Evolutionary conservation across 83 land plant species (phyloP).

Genomic region (Isoetes engelmannii): DNA sequence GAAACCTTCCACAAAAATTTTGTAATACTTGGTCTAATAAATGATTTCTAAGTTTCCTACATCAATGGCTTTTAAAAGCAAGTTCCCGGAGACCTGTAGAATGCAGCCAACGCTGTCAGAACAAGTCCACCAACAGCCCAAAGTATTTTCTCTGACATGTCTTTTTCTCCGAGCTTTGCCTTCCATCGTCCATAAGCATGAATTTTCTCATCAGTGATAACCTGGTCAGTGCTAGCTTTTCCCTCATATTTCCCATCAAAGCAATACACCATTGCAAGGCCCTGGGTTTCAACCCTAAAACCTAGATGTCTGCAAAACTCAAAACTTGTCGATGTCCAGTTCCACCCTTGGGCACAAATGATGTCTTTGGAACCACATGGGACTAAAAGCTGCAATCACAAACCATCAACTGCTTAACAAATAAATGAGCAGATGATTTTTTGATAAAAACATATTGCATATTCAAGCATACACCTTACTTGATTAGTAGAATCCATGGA

Average conservation of each 20-base stretch:
- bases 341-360: slow-evolving; percentile 66
- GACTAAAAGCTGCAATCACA: slow-evolving; percentile 47
- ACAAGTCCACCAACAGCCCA: slow-evolving; percentile 92
- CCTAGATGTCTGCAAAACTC: slow-evolving; percentile 71
- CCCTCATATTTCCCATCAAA: slow-evolving; percentile 70
- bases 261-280: slow-evolving; percentile 38
- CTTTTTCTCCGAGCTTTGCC: slow-evolving; percentile 15
- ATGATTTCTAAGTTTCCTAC: neutral
- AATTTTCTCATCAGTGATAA: slow-evolving; percentile 8
- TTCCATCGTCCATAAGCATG: slow-evolving; percentile 2
- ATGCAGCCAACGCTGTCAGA: slow-evolving; percentile 65
- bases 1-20: no score
- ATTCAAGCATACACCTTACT: slow-evolving; percentile 27
- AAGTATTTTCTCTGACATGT: slow-evolving; percentile 43
- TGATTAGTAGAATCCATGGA: slow-evolving; percentile 55
- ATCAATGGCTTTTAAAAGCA: neutral
- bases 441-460: neutral
- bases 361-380: slow-evolving; percentile 79
- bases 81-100: slow-evolving; percentile 38
- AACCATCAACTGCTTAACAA: neutral
- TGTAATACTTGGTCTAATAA: no score
- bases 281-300: slow-evolving; percentile 22
- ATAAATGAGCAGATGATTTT: neutral
- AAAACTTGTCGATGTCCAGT: slow-evolving; percentile 72
- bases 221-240: slow-evolving; percentile 31